Evolutionary conservation across 306 rosid genomes (phyloP).

Genomic region (Pyrus betulifolia): DNA sequence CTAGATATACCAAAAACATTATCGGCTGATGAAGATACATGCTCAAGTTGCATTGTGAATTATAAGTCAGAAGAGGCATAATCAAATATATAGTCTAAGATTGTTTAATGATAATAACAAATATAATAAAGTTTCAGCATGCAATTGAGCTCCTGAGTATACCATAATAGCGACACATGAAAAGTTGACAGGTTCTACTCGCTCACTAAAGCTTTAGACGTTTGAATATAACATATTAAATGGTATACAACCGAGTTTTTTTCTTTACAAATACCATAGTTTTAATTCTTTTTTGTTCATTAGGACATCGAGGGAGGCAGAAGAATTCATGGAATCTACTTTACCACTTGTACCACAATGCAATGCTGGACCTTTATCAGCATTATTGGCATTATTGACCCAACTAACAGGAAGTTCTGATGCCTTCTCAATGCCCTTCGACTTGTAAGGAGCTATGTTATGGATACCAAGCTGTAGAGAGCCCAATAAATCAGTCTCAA

Average conservation of each 20-base stretch:
- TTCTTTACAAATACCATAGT: background rate
- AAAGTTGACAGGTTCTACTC: background rate
- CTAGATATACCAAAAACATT: background rate
- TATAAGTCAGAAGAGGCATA: background rate
- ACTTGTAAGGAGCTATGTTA: conserved; percentile 81
- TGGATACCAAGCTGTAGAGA: conserved; percentile 57
- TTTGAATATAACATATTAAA: background rate
- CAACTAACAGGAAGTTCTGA: conserved; percentile 58
- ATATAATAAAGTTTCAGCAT: background rate
- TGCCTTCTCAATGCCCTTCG: conserved; percentile 91
- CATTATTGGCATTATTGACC: conserved; percentile 37
- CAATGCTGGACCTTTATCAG: conserved; percentile 34
- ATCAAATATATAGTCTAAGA: background rate
- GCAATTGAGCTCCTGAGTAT: background rate
- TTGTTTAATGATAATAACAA: background rate
- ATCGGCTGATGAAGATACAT: background rate
- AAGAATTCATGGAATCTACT: conserved; percentile 10
- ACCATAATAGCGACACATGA: background rate
- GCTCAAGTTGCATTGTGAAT: background rate
- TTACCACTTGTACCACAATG: conserved; percentile 42
- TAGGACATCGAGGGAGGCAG: background rate
- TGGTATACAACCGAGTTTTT: background rate
- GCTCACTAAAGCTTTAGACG: background rate
- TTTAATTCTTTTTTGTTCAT: background rate
- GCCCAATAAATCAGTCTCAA: conserved; percentile 84